Evolutionary conservation across 805 yeast species (phyloP).

Genomic region (Lipomyces chichibuensis): DNA sequence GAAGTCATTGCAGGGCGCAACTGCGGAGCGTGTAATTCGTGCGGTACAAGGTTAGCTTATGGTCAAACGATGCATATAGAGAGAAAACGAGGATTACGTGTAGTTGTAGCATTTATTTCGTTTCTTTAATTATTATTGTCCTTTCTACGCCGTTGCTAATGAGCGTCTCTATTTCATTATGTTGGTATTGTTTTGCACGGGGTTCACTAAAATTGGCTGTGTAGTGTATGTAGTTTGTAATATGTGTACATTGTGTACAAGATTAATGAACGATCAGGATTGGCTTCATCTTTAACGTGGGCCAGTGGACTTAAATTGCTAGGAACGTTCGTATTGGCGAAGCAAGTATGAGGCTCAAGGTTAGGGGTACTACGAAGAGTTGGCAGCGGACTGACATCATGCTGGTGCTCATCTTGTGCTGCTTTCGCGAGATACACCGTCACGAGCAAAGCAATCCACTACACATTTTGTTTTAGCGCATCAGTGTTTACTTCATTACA

Average conservation of each 20-base stretch:
- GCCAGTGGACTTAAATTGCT: too few relatives aligned
- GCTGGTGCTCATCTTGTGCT: not conserved
- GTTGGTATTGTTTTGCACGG: constrained; percentile 1
- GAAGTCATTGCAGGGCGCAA: constrained; percentile 29
- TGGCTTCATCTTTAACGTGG: not conserved
- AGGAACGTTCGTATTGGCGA: too few relatives aligned
- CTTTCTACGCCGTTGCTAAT: not conserved
- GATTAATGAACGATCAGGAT: not conserved
- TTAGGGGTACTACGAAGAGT: too few relatives aligned
- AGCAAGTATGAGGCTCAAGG: too few relatives aligned
- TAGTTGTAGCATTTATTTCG: not conserved
- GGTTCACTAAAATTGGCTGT: not conserved
- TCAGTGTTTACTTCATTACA: not conserved
- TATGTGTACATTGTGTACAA: not conserved
- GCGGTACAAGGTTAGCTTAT: constrained; percentile 16
- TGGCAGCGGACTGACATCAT: too few relatives aligned
- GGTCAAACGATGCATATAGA: not conserved
- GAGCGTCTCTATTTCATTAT: not conserved
- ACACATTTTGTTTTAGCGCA: not conserved
- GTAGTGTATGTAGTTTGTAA: not conserved
- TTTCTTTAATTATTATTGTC: not conserved
- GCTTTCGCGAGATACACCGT: not conserved
- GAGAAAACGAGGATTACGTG: not conserved
- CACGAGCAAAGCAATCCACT: not conserved
- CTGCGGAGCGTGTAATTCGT: constrained; percentile 33